A percentile compares a stretch with the other conserved stretches of the same genome.
Evolutionary conservation across 345 rosid species (phyloP).

Genomic region (Gynandropsis gynandra): DNA sequence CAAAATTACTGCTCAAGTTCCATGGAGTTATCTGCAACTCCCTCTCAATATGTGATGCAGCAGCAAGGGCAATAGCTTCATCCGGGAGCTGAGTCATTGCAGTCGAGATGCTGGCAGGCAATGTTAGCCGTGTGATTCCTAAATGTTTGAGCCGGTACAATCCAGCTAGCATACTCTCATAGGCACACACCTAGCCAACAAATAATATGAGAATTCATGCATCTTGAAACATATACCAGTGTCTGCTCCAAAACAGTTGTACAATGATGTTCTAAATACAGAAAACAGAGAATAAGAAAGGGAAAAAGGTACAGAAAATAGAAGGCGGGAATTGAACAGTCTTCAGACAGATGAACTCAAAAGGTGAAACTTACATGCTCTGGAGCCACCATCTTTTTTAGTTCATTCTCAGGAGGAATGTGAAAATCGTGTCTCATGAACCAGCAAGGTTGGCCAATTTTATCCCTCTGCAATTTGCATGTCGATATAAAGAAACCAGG

Average conservation of each 20-base stretch:
- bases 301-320: background rate
- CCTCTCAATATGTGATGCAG: conserved; percentile 94
- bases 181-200: conserved; percentile 69
- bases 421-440: conserved; percentile 51
- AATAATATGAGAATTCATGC: conserved; percentile 15
- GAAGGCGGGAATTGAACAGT: conserved; percentile 1
- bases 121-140: conserved; percentile 73
- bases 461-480: conserved; percentile 54
- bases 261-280: conserved; percentile 5
- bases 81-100: conserved; percentile 93
- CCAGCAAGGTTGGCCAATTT: conserved; percentile 61
- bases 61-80: conserved; percentile 94
- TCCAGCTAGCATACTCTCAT: conserved; percentile 98
- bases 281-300: background rate
- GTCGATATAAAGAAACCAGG: conserved; percentile 18
- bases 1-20: conserved; percentile 93
- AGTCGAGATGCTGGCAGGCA: conserved; percentile 64
- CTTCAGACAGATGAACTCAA: conserved; percentile 12
- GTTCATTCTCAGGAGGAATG: conserved; percentile 74
- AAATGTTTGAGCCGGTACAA: conserved; percentile 81
- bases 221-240: conserved; percentile 18
- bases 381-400: conserved; percentile 70
- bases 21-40: conserved; percentile 94
- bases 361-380: conserved; percentile 66
- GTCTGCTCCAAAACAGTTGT: conserved; percentile 3